phyloP scores from a whole-genome alignment of 2,329 filamentous ascomycete species.

The Paraphoma chrysanthemicola region DNA sequence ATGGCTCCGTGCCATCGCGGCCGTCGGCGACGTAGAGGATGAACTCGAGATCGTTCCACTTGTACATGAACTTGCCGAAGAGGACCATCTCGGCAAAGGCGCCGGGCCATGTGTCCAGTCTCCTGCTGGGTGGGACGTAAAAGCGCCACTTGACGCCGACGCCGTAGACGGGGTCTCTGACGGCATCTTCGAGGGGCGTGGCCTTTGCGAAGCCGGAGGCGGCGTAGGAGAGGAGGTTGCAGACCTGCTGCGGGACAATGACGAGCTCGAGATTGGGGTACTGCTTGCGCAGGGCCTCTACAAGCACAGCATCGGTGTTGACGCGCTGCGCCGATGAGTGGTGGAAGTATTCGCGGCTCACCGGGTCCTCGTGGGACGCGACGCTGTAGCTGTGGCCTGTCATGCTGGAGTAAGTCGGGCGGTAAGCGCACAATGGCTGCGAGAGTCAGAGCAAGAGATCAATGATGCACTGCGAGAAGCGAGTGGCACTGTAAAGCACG shows the following conservation, averaged over 20 bases:
- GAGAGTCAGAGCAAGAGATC: not conserved
- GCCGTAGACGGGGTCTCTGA: conserved; percentile 46
- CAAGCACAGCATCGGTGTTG: conserved; percentile 53
- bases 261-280: conserved; percentile 55
- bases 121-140: conserved; percentile 49
- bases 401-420: conserved; percentile 18
- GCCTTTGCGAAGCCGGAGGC: conserved; percentile 50
- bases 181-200: conserved; percentile 50
- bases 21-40: conserved; percentile 53
- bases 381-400: conserved; percentile 32
- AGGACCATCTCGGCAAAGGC: conserved; percentile 46
- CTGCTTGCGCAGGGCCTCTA: conserved; percentile 54
- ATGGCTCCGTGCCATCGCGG: conserved; percentile 45
- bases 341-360: conserved; percentile 51
- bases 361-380: conserved; percentile 42
- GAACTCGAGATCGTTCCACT: conserved; percentile 53
- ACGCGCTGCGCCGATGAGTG: conserved; percentile 53
- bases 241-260: conserved; percentile 41
- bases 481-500: not conserved
- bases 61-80: conserved; percentile 56
- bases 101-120: conserved; percentile 47
- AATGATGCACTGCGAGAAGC: not conserved
- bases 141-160: conserved; percentile 43
- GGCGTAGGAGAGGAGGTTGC: conserved; percentile 53
- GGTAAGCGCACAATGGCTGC: not conserved